Base-by-base conservation (phyloP, 164 flowering plant species). In the Umbellularia californica region DNA sequence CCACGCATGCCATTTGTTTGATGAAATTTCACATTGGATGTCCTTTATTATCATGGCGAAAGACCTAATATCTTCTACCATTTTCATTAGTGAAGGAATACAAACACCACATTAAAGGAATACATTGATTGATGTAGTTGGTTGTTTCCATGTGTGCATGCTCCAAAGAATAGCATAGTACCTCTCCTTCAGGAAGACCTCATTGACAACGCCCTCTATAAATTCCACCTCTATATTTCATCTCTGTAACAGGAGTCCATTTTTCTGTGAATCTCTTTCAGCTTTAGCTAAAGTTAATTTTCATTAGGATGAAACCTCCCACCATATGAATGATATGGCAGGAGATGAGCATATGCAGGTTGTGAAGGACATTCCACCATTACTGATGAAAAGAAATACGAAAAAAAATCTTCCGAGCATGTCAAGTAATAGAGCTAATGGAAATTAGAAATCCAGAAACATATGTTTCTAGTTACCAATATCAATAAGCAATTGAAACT, bases 131-230 rank as follows among this genome's bases (percentile, higher is more conserved):
- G 25, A 24, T 1, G 25, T 24, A 24, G 25, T 24, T 24, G 25
- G 25, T 24, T 24, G 25, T 24, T 24, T 0, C 25, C 25, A 24
- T 30, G 2, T 30, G 33, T 30, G 2, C 33, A 30, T 30, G 33
- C 5, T 30, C 33, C 33, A 2, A 30, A 30, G 15, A 52, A 52
- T 12, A 52, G n/a, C 15, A 15, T 50, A 41, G 60, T 84, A 95
- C 99, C 92, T 91, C 92, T 75, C 99, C 98, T 88, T 95, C 98
- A 52, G 97, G 99, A 82, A 95, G 95, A 70, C 99, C 99, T 70
- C 98, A 98, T 83, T 93, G 92, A 82, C 90, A 85, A 50, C 88
- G 90, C 19, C 99, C 98, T 79, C 41, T 80, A 78, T 90, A 93
- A 50, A 81, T 70, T 72, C 98, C 97, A 79, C 97, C 97, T 75